Conservation (phyloP, 2,329 filamentous ascomycete genomes). For the Elsinoe arachidis region DNA sequence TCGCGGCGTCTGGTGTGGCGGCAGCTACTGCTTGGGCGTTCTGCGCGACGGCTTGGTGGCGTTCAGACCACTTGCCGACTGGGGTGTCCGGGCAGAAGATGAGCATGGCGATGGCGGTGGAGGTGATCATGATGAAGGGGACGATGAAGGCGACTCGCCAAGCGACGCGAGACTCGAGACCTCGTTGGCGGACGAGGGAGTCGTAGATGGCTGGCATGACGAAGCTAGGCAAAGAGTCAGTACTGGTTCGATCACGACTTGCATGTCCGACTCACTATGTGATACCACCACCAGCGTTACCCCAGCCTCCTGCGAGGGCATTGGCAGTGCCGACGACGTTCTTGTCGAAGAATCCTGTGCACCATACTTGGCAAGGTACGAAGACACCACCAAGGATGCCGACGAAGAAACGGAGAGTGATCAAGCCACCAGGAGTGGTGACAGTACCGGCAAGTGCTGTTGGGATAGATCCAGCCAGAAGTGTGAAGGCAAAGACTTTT, state of each 20-base stretch:
- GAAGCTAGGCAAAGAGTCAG: conserved; percentile 13
- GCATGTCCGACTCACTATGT: conserved; percentile 75
- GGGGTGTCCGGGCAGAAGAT: conserved; percentile 70
- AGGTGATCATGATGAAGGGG: conserved; percentile 65
- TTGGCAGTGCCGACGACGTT: conserved; percentile 80
- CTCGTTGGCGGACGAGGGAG: conserved; percentile 51
- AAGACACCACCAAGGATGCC: conserved; percentile 66
- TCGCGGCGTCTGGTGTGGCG: conserved; percentile 37
- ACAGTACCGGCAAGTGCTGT: conserved; percentile 70
- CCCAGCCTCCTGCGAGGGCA: conserved; percentile 69
- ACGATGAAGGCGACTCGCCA: conserved; percentile 77
- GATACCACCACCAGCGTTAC: conserved; percentile 75
- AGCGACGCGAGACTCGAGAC: conserved; percentile 55
- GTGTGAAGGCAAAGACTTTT: conserved; percentile 59
- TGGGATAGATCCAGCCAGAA: conserved; percentile 66
- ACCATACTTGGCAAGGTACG: conserved; percentile 80
- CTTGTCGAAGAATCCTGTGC: conserved; percentile 57
- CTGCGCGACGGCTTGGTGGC: conserved; percentile 44
- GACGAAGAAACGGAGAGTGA: conserved; percentile 64
- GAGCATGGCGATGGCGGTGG: conserved; percentile 56
- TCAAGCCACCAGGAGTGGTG: conserved; percentile 53
- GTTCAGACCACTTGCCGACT: conserved; percentile 66
- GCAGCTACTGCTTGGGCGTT: conserved; percentile 40
- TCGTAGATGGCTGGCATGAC: conserved; percentile 62
- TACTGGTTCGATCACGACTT: not conserved